Conservation (phyloP, 371 early-diverging fungal species). For the Mycotypha africana region DNA sequence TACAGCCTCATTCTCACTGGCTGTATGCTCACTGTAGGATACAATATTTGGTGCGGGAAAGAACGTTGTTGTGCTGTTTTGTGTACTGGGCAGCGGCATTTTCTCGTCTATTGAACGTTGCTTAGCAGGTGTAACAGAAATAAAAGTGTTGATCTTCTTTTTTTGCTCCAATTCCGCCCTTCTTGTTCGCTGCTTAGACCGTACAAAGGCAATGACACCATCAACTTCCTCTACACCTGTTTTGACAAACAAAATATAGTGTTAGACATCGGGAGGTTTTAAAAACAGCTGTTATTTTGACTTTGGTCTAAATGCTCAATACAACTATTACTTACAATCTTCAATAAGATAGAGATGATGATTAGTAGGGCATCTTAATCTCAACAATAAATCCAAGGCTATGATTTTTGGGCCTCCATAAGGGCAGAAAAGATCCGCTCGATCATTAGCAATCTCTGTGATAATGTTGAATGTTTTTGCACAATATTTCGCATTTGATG, state of each 20-base stretch:
- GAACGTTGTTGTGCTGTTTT: constrained; percentile 3
- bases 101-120: background rate
- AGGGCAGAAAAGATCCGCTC: constrained; percentile 29
- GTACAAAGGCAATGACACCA: constrained; percentile 11
- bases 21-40: constrained; percentile 28
- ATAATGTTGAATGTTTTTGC: constrained; percentile 44
- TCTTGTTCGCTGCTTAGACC: constrained; percentile 5
- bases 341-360: constrained; percentile 46
- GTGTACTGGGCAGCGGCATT: background rate
- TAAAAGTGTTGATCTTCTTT: too few relatives aligned
- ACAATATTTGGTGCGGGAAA: constrained; percentile 40
- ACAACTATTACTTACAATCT: constrained; percentile 32
- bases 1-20: constrained; percentile 14
- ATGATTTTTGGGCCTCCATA: constrained; percentile 49
- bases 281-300: too few relatives aligned
- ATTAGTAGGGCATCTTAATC: constrained; percentile 54
- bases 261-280: too few relatives aligned
- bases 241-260: too few relatives aligned
- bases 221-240: constrained; percentile 12
- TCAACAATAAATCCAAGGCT: constrained; percentile 48
- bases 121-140: background rate
- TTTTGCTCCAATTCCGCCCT: constrained; percentile 7
- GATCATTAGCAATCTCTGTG: constrained; percentile 38
- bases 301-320: too few relatives aligned
- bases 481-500: constrained; percentile 33